phyloP scores from a whole-genome alignment of 148 eudicot species.

The Camellia sinensis region DNA sequence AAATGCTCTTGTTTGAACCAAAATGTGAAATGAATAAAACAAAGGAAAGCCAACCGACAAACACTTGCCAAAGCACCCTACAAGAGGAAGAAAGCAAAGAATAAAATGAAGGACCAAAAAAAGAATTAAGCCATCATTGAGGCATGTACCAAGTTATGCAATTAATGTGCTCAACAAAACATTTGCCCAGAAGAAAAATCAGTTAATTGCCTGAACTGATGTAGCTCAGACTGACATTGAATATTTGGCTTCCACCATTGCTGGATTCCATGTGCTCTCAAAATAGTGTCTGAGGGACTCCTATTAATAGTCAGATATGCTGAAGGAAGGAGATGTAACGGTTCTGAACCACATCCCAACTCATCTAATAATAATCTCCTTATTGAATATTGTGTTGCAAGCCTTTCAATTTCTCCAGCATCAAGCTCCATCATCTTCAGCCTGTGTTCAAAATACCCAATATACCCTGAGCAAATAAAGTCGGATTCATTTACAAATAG shows the following conservation, averaged over 20 bases:
- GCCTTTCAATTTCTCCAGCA: conserved; percentile 38
- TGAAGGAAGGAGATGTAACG: conserved; percentile 56
- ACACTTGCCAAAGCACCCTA: no score
- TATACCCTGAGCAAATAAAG: conserved; percentile 56
- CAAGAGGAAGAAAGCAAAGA: no score
- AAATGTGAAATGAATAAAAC: no score
- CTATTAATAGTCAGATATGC: conserved; percentile 44
- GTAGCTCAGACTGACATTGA: conserved; percentile 34
- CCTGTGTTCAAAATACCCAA: conserved; percentile 68
- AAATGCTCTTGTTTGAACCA: no score
- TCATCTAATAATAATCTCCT: conserved; percentile 41
- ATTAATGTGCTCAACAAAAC: not conserved
- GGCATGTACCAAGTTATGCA: not conserved
- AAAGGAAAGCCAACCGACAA: no score
- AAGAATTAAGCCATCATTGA: not conserved
- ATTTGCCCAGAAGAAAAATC: not conserved
- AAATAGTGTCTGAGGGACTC: conserved; percentile 28
- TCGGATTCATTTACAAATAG: conserved; percentile 65
- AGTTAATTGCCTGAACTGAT: conserved; percentile 30
- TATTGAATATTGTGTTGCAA: conserved; percentile 48
- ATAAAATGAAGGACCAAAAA: no score
- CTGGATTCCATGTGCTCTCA: conserved; percentile 58
- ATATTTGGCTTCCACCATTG: conserved; percentile 73
- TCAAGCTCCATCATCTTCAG: conserved; percentile 59
- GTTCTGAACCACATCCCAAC: conserved; percentile 37